phyloP scores from a whole-genome alignment of 2,329 filamentous ascomycete species.

The Sarocladium brachiariae region DNA sequence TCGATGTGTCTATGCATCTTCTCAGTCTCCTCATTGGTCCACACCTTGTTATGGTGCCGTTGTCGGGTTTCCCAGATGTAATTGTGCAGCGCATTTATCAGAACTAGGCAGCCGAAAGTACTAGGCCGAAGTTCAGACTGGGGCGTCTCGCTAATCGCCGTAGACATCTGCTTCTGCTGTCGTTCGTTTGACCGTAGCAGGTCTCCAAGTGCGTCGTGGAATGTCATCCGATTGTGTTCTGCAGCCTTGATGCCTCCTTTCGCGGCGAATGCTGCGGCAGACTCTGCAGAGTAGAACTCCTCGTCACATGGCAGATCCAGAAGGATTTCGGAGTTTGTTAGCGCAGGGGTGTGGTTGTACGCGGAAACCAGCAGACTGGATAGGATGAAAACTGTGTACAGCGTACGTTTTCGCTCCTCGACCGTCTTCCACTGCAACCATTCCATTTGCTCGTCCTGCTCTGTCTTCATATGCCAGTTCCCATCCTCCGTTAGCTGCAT shows the following conservation, averaged over 20 bases:
- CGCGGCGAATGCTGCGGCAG: constrained; percentile 70
- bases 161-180: constrained; percentile 43
- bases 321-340: constrained; percentile 90
- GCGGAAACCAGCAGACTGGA: constrained; percentile 87
- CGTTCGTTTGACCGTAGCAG: constrained; percentile 70
- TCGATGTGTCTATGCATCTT: constrained; percentile 95
- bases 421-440: constrained; percentile 85
- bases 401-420: constrained; percentile 88
- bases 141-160: constrained; percentile 33
- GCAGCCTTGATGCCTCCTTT: constrained; percentile 66
- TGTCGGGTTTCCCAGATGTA: constrained; percentile 98
- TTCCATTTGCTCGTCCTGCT: constrained; percentile 43
- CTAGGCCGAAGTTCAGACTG: constrained; percentile 69
- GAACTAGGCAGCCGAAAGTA: constrained; percentile 81
- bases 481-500: constrained; percentile 50
- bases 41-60: constrained; percentile 77
- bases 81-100: constrained; percentile 94
- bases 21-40: constrained; percentile 89
- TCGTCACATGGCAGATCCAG: constrained; percentile 90
- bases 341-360: constrained; percentile 84
- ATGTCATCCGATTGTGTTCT: constrained; percentile 65
- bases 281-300: constrained; percentile 80
- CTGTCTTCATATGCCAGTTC: constrained; percentile 36
- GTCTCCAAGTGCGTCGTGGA: constrained; percentile 74
- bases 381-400: constrained; percentile 84